These are phyloP conservation scores for Gossypium longicalyx DNA, from an alignment of 345 rosid species.

Conservation along the genomic window DNA sequence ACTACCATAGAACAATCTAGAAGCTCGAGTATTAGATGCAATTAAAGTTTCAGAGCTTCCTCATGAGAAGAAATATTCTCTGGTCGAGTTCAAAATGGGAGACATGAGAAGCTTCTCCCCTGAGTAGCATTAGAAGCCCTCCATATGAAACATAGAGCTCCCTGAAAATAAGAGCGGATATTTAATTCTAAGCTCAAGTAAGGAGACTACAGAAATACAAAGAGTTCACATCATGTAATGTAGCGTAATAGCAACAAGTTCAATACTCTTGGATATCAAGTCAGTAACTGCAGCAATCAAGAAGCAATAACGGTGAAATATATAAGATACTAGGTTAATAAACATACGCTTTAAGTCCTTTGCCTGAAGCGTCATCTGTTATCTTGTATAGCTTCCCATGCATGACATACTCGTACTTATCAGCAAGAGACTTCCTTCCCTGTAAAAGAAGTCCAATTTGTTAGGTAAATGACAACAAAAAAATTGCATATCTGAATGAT, in stretches of 20 bases:
- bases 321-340: not conserved
- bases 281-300: not conserved
- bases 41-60: slow-evolving; percentile 43
- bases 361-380: slow-evolving; percentile 59
- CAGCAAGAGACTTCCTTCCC: slow-evolving; percentile 83
- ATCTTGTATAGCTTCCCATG: slow-evolving; percentile 89
- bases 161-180: slow-evolving; percentile 30
- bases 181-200: not conserved
- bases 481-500: not conserved
- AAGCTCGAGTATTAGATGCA: not conserved
- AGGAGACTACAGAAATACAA: not conserved
- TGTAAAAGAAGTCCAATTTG: slow-evolving; percentile 17
- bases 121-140: slow-evolving; percentile 77
- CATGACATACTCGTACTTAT: slow-evolving; percentile 84
- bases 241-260: not conserved
- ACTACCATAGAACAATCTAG: not conserved
- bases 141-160: slow-evolving; percentile 79
- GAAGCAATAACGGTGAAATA: too few species aligned
- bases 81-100: slow-evolving; percentile 78
- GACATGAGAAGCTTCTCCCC: slow-evolving; percentile 69
- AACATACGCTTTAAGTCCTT: slow-evolving; percentile 63
- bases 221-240: not conserved
- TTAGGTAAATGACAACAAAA: not conserved
- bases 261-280: not conserved
- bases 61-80: slow-evolving; percentile 69